A percentile compares a stretch with the other conserved stretches of the same genome.
phyloP scores from a whole-genome alignment of 2,329 filamentous ascomycete species.

The Karstenula rhodostoma region DNA sequence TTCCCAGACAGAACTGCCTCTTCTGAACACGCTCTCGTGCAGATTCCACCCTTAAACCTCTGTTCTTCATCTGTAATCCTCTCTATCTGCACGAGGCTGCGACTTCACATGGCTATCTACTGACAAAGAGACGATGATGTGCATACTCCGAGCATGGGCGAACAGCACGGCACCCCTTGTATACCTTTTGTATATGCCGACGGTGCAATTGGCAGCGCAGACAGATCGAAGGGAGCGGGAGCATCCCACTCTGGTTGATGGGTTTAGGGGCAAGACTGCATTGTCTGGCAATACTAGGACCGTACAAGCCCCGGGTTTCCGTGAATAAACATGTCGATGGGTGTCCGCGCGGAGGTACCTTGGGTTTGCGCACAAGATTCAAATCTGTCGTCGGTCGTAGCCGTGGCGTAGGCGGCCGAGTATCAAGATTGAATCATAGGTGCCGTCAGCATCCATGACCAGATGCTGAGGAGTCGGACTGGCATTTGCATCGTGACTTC shows the following conservation, averaged over 20 bases:
- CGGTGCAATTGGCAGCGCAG: neutral
- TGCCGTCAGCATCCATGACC: neutral
- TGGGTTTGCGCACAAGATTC: conserved; percentile 2
- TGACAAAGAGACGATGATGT: conserved; percentile 3
- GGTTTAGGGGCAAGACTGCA: neutral
- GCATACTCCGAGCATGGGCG: neutral
- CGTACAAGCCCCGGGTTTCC: neutral
- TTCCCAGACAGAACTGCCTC: conserved; percentile 16
- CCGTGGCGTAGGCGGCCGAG: neutral
- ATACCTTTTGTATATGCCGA: neutral
- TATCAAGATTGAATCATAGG: conserved; percentile 15
- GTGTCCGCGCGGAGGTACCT: conserved; percentile 8
- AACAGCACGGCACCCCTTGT: neutral
- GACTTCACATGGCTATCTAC: conserved; percentile 23
- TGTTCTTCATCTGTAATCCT: conserved; percentile 2
- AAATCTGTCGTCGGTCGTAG: neutral
- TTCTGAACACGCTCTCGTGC: conserved; percentile 8
- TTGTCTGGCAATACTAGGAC: neutral
- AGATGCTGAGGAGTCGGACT: neutral
- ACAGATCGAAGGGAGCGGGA: conserved; percentile 1
- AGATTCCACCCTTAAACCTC: neutral
- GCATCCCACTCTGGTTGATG: conserved; percentile 17
- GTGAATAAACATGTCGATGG: neutral
- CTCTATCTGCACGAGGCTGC: conserved; percentile 7
- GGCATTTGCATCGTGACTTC: neutral